phyloP scores from a whole-genome alignment of 1,139 yeast genomes.

The Kurtzmaniella quercitrusa region DNA sequence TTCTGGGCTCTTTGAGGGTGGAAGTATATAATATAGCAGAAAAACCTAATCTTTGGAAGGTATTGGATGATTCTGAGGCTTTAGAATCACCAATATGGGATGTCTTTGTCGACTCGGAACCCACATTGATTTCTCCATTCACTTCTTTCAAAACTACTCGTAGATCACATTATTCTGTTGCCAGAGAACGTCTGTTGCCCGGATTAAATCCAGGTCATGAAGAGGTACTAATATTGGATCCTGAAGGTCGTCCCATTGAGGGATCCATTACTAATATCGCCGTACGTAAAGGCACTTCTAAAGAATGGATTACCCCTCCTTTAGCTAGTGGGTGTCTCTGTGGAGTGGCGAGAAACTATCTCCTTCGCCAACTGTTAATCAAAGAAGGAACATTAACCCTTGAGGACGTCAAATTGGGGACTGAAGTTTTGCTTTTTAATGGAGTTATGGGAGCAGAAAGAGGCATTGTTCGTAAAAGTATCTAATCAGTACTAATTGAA shows the following conservation, averaged over 20 bases:
- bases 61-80: constrained; percentile 20
- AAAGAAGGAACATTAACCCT: constrained; percentile 49
- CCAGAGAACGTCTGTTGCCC: constrained; percentile 50
- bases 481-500: too few species aligned
- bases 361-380: constrained; percentile 52
- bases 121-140: constrained; percentile 62
- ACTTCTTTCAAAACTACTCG: constrained; percentile 87
- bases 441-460: constrained; percentile 78
- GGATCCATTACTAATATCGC: constrained; percentile 87
- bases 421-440: constrained; percentile 67
- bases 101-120: constrained; percentile 56
- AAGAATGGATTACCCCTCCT: constrained; percentile 76
- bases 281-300: constrained; percentile 37
- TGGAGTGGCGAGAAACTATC: constrained; percentile 72
- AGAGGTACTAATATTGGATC: constrained; percentile 71
- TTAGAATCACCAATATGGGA: constrained; percentile 40
- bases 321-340: constrained; percentile 76
- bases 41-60: constrained; percentile 41
- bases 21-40: constrained; percentile 44
- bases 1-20: constrained; percentile 45
- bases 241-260: constrained; percentile 63
- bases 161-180: constrained; percentile 57
- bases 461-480: constrained; percentile 40
- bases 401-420: constrained; percentile 53
- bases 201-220: constrained; percentile 34